Evolutionary conservation across 2,329 filamentous ascomycete species (phyloP), one percentile per base, ranked within the genome.

Genomic region (Aspergillus thermomutatus): DNA sequence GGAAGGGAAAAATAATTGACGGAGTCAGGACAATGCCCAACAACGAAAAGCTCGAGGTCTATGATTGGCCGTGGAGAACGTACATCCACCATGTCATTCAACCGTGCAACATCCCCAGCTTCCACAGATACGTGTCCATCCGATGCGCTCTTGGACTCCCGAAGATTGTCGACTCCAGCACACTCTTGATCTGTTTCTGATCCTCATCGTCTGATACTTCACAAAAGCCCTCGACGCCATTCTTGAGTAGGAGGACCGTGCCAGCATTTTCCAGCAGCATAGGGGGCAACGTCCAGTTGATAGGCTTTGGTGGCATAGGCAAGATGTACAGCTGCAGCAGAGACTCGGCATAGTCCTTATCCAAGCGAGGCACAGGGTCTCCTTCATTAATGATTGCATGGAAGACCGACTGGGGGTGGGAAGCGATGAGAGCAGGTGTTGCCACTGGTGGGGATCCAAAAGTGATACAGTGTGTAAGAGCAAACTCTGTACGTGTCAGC

Each of bases 371-470:
- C 0, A 96, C 89, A 0, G 90, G 90, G 62, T 96, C 92, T 3
- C 91, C 91, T 71, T 96, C 91, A 67, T 96, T 96, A 65, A 92
- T 80, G 68, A 96, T 91, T 45, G 83, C 85, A 52, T 91, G 81
- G 69, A 96, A 96, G 4, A 93, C 70, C 56, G 86, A 91, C 27
- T 79, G 73, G 23, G 83, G 72, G 11, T 78, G 72, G 0, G 72
- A 86, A 62, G 84, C 88, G 27, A 79, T 68, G 2, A 95, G 75
- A 0, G 91, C 89, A 1, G 89, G 78, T 0, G 92, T 79, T 21
- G 86, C 88, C 1, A 95, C 80, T 0, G 91, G 91, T 1, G 91
- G 91, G 0, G 90, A 83, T n/a, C 91, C 91, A 64, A 95, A 95
- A 0, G 88, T 92, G 43, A 95, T 79, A 73, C 91, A 96, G 72